phyloP scores from a whole-genome alignment of 768 basidiomycete genomes.

The Pulveroboletus ravenelii region DNA sequence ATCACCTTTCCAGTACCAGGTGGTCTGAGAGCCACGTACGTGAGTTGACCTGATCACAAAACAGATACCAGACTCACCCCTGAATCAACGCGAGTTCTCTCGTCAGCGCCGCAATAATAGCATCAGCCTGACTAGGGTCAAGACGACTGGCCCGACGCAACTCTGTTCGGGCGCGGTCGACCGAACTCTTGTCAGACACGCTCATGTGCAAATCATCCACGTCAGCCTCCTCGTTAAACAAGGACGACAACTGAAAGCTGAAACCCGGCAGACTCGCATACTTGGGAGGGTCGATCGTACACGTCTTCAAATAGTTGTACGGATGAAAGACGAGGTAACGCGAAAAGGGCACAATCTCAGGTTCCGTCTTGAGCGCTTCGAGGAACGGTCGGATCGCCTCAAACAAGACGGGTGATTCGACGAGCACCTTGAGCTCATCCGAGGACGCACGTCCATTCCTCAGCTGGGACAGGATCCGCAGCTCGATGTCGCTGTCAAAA shows the following conservation, averaged over 20 bases:
- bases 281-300: conserved; percentile 44
- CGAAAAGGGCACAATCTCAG: conserved; percentile 52
- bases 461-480: conserved; percentile 41
- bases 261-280: conserved; percentile 56
- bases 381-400: conserved; percentile 68
- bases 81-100: conserved; percentile 66
- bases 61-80: conserved; percentile 42
- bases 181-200: conserved; percentile 38
- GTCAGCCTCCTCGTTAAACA: conserved; percentile 42
- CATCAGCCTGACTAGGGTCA: conserved; percentile 68
- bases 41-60: not conserved
- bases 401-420: conserved; percentile 64
- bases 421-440: conserved; percentile 34
- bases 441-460: conserved; percentile 21
- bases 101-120: conserved; percentile 56
- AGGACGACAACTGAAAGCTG: conserved; percentile 48
- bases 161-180: conserved; percentile 43
- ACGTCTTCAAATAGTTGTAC: conserved; percentile 28
- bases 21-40: conserved; percentile 39
- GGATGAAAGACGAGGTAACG: conserved; percentile 47
- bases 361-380: conserved; percentile 53
- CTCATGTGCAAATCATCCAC: conserved; percentile 38
- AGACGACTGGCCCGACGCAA: conserved; percentile 49
- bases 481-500: conserved; percentile 56
- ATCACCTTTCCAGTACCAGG: conserved; percentile 75